Evolutionary conservation across 116 monocot species (phyloP).

Genomic region (Dioscorea cayenensis): DNA sequence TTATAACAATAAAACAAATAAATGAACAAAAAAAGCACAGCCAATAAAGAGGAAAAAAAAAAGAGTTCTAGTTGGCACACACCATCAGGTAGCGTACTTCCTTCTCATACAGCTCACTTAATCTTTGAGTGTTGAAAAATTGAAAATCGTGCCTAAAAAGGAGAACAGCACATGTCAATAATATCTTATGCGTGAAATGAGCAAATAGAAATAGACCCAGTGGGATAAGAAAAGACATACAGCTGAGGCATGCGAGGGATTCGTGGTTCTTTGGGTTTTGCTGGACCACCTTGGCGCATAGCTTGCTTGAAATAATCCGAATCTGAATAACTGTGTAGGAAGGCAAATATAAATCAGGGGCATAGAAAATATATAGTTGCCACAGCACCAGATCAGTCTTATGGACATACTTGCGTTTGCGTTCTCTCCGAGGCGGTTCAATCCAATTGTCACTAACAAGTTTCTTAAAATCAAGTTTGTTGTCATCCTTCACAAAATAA

Average conservation of each 20-base stretch:
- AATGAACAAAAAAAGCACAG: not conserved
- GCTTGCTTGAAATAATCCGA: conserved; percentile 99
- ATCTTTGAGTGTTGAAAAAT: conserved; percentile 86
- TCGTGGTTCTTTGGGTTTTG: conserved; percentile 82
- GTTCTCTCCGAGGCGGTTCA: conserved; percentile 90
- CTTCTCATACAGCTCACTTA: conserved; percentile 90
- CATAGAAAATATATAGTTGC: not conserved
- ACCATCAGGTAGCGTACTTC: conserved; percentile 98
- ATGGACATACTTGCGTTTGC: conserved; percentile 85
- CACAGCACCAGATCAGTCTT: not conserved
- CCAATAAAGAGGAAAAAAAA: not conserved
- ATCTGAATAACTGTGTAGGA: conserved; percentile 72
- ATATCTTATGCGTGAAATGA: not conserved
- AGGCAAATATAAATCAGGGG: not conserved
- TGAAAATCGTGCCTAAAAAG: conserved; percentile 92
- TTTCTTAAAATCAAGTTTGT: conserved; percentile 92
- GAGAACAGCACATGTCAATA: not conserved
- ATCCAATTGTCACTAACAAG: conserved; percentile 96
- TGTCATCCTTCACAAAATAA: conserved; percentile 52
- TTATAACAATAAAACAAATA: no score
- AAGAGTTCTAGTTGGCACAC: conserved; percentile 1
- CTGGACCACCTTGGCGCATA: conserved; percentile 78
- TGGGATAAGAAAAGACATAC: conserved; percentile 29
- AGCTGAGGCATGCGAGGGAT: conserved; percentile 97
- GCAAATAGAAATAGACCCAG: not conserved